Evolutionary conservation across 768 basidiomycete genomes (phyloP).

Genomic region (Pholiota microspora): DNA sequence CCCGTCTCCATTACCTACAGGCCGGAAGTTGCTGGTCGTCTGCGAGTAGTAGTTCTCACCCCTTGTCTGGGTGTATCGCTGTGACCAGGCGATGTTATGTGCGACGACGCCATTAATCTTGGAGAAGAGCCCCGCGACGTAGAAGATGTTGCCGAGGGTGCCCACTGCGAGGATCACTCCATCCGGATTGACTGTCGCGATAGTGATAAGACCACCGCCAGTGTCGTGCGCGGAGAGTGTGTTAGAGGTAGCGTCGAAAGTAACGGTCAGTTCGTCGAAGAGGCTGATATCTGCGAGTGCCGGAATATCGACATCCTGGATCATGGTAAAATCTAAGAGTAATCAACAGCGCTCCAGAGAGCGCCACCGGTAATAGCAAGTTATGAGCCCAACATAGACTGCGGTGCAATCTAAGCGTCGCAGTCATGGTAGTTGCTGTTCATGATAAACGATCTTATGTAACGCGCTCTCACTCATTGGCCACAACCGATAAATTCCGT

Average conservation of each 20-base stretch:
- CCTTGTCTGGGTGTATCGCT: neutral
- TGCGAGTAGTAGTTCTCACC: neutral
- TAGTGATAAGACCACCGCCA: conserved; percentile 62
- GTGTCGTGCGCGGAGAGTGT: conserved; percentile 65
- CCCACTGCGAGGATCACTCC: conserved; percentile 79
- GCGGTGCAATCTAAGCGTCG: neutral
- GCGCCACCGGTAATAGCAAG: no score
- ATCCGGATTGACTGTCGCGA: conserved; percentile 81
- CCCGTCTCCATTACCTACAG: conserved; percentile 58
- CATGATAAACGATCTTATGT: conserved; percentile 1
- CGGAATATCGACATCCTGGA: neutral
- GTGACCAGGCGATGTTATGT: conserved; percentile 77
- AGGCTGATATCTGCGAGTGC: conserved; percentile 67
- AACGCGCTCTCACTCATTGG: conserved; percentile 5
- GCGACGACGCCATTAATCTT: conserved; percentile 59
- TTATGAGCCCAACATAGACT: neutral
- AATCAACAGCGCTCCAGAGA: no score
- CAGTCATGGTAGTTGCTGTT: neutral
- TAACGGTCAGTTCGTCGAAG: conserved; percentile 53
- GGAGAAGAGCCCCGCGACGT: conserved; percentile 82
- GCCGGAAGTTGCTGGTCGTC: conserved; percentile 40
- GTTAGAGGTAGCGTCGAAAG: conserved; percentile 69
- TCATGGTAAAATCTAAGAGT: no score
- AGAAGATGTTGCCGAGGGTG: conserved; percentile 63
- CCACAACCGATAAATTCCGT: conserved; percentile 11